Percentiles rank a stretch among this genome's conserved stretches.
Evolutionary conservation across 2,329 filamentous ascomycete species (phyloP).

Genomic region (Hypoxylon sp.): DNA sequence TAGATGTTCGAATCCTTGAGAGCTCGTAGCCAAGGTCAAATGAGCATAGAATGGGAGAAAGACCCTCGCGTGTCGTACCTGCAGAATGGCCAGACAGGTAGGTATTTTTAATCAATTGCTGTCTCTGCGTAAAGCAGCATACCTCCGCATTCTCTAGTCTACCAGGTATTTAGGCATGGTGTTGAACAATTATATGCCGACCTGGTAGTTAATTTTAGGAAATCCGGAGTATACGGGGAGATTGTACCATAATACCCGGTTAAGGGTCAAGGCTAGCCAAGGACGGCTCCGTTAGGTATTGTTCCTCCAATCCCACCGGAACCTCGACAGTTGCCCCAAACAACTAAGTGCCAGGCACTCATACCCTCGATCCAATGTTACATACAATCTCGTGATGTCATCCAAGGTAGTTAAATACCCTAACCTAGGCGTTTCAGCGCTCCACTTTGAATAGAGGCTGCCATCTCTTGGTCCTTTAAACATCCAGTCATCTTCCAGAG

Average conservation of each 20-base stretch:
- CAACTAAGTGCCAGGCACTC: background rate
- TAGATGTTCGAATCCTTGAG: background rate
- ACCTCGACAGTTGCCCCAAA: background rate
- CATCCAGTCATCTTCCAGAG: background rate
- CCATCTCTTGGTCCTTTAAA: background rate
- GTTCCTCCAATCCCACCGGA: background rate
- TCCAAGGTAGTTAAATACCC: background rate
- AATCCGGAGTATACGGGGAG: conserved; percentile 28
- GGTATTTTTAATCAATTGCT: conserved; percentile 24
- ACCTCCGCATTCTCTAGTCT: conserved; percentile 29
- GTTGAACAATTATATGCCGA: conserved; percentile 23
- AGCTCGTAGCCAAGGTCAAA: conserved; percentile 7
- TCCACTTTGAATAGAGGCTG: background rate
- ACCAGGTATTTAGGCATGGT: conserved; percentile 37
- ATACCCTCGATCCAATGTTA: background rate
- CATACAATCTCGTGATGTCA: background rate
- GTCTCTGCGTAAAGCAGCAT: conserved; percentile 2
- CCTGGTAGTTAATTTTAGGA: conserved; percentile 28
- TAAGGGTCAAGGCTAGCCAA: conserved; percentile 2
- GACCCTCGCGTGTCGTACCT: conserved; percentile 8
- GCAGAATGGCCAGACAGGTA: no score
- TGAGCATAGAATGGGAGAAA: conserved; percentile 8
- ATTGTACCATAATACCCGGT: conserved; percentile 23
- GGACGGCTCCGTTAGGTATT: background rate
- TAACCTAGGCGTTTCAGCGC: background rate